Percentiles rank a stretch among this genome's conserved stretches.
Conservation (phyloP, 2,329 filamentous ascomycete genomes). For the Ustilaginoidea virens region DNA sequence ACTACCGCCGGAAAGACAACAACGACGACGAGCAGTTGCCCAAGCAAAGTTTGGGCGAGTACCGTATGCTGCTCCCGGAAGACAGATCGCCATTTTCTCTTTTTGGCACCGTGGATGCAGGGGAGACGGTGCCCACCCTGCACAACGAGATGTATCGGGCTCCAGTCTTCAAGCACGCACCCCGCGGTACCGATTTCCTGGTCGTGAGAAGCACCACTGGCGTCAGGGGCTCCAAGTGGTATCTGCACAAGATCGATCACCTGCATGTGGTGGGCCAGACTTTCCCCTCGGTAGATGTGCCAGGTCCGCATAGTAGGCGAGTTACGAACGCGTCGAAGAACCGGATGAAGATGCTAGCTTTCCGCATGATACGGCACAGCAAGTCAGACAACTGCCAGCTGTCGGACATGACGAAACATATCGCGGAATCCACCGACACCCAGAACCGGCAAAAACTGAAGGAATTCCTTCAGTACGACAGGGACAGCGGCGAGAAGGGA, state of each 20-base stretch:
- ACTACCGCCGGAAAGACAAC: slow-evolving; percentile 69
- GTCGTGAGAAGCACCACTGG: slow-evolving; percentile 72
- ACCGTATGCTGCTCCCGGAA: slow-evolving; percentile 73
- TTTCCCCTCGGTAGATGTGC: slow-evolving; percentile 82
- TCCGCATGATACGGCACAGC: slow-evolving; percentile 70
- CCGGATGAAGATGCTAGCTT: slow-evolving; percentile 89
- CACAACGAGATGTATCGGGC: slow-evolving; percentile 94
- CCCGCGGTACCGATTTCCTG: slow-evolving; percentile 71
- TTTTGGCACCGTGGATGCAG: slow-evolving; percentile 84
- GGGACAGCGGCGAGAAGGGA: slow-evolving; percentile 55
- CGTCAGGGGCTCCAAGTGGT: slow-evolving; percentile 63
- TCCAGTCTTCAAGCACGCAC: slow-evolving; percentile 76
- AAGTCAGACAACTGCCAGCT: slow-evolving; percentile 54
- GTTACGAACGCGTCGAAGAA: slow-evolving; percentile 97
- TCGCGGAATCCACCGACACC: slow-evolving; percentile 83
- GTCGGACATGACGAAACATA: slow-evolving; percentile 78
- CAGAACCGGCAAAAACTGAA: slow-evolving; percentile 95
- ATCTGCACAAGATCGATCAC: slow-evolving; percentile 78
- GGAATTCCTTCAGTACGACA: slow-evolving; percentile 86
- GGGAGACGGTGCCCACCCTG: slow-evolving; percentile 77
- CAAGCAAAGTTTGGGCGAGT: slow-evolving; percentile 77
- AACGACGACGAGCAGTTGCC: slow-evolving; percentile 61
- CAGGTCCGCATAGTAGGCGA: slow-evolving; percentile 82
- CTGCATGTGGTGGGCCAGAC: slow-evolving; percentile 85
- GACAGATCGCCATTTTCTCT: slow-evolving; percentile 93